Base-by-base conservation (phyloP, 164 flowering plant genomes). In the Sextonia rubra region DNA sequence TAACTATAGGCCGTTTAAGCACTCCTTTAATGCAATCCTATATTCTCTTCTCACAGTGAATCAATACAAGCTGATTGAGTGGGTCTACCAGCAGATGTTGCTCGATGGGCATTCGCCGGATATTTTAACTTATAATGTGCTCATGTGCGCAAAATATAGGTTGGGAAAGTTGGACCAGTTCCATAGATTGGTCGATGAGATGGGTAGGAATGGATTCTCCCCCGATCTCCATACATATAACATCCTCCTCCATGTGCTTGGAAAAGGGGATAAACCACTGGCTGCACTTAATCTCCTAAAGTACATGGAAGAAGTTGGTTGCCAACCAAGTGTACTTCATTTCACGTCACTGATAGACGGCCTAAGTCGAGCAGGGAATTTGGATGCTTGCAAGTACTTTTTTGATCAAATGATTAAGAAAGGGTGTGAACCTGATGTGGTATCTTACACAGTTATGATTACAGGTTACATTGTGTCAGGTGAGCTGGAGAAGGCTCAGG, bases 341-440 rank as follows among this genome's bases (percentile, higher is more conserved):
- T 95, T 85, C 80, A 95, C 99, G 30, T 86, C 97, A 29, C 79
- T 93, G 77, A 89, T 95, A 20, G 93, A 95, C 79, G 99, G 99
- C 66, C 80, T 95, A 8, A 88, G 98, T 73, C 86, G 99, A 25
- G 92, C 93, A 60, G 97, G 98, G 47, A 88, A 95, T 74, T 68
- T 93, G 80, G 91, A 85, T 15, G 99, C 91, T 0, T 89, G 97
- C 85, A 72, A 80, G 73, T 83, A 88, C 70, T 89, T 93, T 78
- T 90, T 93, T 71, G 87, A 87, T 72, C 89, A 86, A 77, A 91
- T 93, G 96, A 71, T 75, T 49, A 86, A 82, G 75, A 80, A 69
- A 69, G 98, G 93, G 5, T 88, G 86, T 71, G 44, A 66, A 49
- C 93, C 97, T 2, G 99, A 95, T 86, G 97, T 91, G 47, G 98